Conservation (phyloP, 23 red algal species). For the Chondrus crispus region DNA sequence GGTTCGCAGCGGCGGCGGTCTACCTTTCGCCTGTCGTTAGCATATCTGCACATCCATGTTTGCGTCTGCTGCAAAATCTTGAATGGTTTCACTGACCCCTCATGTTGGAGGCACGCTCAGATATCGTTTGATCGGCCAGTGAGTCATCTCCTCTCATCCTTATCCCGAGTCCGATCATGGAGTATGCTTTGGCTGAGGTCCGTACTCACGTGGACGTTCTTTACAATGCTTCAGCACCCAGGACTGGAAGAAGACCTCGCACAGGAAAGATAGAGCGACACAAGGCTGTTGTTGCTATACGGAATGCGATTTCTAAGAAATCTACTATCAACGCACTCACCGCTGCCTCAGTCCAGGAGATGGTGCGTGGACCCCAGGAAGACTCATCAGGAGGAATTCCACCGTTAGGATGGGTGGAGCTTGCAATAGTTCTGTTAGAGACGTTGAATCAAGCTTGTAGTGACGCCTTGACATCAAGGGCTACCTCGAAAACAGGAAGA, state of each 20-base stretch:
- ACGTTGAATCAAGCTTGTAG: conserved; percentile 18
- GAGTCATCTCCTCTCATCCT: no score
- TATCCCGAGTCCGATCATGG: background rate
- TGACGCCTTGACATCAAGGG: conserved; percentile 28
- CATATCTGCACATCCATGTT: no score
- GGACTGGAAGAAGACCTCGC: background rate
- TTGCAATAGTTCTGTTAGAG: conserved; percentile 12
- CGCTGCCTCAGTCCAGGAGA: conserved; percentile 29
- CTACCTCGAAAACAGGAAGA: conserved; percentile 15
- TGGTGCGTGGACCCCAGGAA: conserved; percentile 32
- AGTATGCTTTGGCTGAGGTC: background rate
- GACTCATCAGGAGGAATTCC: background rate
- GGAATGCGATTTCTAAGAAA: conserved; percentile 37
- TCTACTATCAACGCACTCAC: conserved; percentile 10
- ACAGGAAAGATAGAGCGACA: conserved; percentile 26
- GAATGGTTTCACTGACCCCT: no score
- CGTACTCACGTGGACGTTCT: conserved; percentile 40
- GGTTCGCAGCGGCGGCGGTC: no score
- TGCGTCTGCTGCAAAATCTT: no score
- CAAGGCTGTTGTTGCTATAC: conserved; percentile 14
- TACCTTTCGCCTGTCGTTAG: no score
- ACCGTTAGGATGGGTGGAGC: conserved; percentile 39
- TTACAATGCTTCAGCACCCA: background rate
- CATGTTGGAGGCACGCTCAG: no score
- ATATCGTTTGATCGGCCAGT: no score